Evolutionary conservation across 75 land plant species (phyloP), one percentile per base, ranked within the genome.

Genomic region (Pseudotsuga menziesii): DNA sequence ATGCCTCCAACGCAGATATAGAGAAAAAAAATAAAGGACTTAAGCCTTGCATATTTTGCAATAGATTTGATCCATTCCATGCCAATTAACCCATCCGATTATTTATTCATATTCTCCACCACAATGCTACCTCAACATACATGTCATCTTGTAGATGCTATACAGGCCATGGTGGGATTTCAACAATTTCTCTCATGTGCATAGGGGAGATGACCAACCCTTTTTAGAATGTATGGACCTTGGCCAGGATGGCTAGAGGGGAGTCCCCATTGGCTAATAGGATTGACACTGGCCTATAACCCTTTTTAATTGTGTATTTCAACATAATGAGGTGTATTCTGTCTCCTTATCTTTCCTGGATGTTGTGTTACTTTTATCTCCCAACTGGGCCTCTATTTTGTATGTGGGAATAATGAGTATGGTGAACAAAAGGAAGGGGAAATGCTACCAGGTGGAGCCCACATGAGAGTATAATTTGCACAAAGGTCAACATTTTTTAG

Each of bases 51-150:
- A 9, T 85, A 85, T 52, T 83, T 83, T 56, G 55, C 62, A 1
- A 83, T 83, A 2, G 82, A 83, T 60, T 75, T 83, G 44, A 52
- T 83, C 61, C 55, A 83, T 57, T 83, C n/a, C n/a, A 20, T 83
- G n/a, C 15, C 69, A 32, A 52, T 59, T 14, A 82, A 76, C 58
- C 83, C 84, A 25, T 82, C 81, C 20, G 84, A 83, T 26, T 85
- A 85, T 48, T 81, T 85, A 48, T 85, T 84, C 75, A 83, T n/a
- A n/a, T 85, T 62, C 76, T 80, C 14, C 87, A 85, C 57, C 87
- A 85, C 69, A 57, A 79, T 71, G 87, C 87, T 15, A 83, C 87
- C 14, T 60, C 86, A 22, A 78, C 81, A 1, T 82, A 85, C 87
- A 83, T 85, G 87, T 23, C 73, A 8, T 79, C 86, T 8, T 85